Conservation (phyloP, 2,329 filamentous ascomycete genomes). For the Claviceps sp. region DNA sequence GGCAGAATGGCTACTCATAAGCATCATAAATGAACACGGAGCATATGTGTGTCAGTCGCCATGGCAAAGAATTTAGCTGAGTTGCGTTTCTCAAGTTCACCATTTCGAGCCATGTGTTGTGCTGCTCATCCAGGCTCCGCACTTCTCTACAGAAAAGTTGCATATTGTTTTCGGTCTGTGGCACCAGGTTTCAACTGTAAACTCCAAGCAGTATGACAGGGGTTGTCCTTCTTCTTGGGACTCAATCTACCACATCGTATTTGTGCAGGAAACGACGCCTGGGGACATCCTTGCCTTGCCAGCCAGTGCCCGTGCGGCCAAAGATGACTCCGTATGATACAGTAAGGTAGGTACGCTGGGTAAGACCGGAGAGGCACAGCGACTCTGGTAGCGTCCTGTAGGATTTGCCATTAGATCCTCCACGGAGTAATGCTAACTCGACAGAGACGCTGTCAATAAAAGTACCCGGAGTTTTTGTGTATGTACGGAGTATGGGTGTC, state of each 20-base stretch:
- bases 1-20: background rate
- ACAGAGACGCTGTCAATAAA: background rate
- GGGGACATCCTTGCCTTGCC: background rate
- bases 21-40: no score
- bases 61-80: background rate
- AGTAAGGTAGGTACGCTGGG: background rate
- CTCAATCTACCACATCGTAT: background rate
- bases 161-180: background rate
- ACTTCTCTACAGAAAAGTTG: no score
- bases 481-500: background rate
- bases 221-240: background rate
- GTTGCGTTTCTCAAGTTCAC: no score
- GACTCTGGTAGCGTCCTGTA: background rate
- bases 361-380: background rate
- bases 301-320: background rate
- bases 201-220: background rate
- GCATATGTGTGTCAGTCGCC: no score
- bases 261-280: background rate
- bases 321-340: background rate
- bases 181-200: background rate
- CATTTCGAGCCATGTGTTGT: no score
- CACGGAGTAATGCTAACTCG: background rate
- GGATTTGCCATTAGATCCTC: background rate
- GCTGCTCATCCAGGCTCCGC: no score
- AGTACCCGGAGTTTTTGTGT: background rate